These are phyloP conservation scores for Bacidia gigantensis DNA, from an alignment of 495 filamentous ascomycete species.

Conservation along the genomic window DNA sequence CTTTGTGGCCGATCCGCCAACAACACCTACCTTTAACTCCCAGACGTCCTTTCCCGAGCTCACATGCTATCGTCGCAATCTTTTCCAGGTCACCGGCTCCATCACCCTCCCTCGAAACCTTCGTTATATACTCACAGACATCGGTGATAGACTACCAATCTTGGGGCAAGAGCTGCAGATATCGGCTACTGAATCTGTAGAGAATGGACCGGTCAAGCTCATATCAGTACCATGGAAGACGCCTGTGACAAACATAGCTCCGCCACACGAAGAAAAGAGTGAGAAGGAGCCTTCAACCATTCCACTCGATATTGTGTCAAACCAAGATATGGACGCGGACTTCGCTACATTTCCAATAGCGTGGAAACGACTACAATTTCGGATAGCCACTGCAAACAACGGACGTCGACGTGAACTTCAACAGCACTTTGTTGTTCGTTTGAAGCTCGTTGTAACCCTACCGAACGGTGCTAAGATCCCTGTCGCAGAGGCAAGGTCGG, in stretches of 20 bases:
- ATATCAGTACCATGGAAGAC: slow-evolving; percentile 92
- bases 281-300: slow-evolving; percentile 56
- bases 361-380: slow-evolving; percentile 87
- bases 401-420: slow-evolving; percentile 67
- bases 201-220: slow-evolving; percentile 77
- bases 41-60: slow-evolving; percentile 60
- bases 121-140: slow-evolving; percentile 61
- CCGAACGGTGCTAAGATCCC: slow-evolving; percentile 53
- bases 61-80: slow-evolving; percentile 82
- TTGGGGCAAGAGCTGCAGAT: slow-evolving; percentile 64
- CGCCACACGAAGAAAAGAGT: slow-evolving; percentile 40
- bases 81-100: slow-evolving; percentile 79
- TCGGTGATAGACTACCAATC: slow-evolving; percentile 61
- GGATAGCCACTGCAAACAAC: slow-evolving; percentile 80
- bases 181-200: slow-evolving; percentile 79
- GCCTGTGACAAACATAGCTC: slow-evolving; percentile 48
- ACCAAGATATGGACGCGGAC: slow-evolving; percentile 64
- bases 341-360: slow-evolving; percentile 70
- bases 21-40: slow-evolving; percentile 49
- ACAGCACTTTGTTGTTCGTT: slow-evolving; percentile 65
- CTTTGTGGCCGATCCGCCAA: slow-evolving; percentile 75
- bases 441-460: slow-evolving; percentile 59
- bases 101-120: slow-evolving; percentile 63
- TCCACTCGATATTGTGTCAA: slow-evolving; percentile 55
- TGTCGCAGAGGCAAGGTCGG: slow-evolving; percentile 57